phyloP scores from a whole-genome alignment of 1,284 basidiomycete species.

The Cystobasidium sp. region DNA sequence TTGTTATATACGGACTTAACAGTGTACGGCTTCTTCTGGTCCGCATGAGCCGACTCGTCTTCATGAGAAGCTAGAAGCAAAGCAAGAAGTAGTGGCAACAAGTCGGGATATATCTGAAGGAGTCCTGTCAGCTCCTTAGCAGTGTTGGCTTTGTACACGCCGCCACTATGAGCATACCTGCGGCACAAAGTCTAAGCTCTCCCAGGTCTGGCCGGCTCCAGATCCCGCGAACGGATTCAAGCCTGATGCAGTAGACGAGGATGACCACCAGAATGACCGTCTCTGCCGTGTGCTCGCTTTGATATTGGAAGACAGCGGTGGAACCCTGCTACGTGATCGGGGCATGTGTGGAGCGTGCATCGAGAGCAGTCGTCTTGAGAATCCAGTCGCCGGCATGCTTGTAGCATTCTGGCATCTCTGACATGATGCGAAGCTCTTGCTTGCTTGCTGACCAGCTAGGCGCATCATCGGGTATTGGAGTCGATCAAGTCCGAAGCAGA shows the following conservation, averaged over 20 bases:
- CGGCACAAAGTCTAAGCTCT: conserved; percentile 40
- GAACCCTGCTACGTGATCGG: background rate
- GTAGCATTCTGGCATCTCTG: background rate
- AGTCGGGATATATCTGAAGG: conserved; percentile 23
- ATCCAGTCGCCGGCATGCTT: background rate
- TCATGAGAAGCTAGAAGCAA: conserved; percentile 23
- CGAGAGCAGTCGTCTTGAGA: background rate
- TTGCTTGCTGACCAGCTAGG: background rate
- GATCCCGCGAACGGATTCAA: conserved; percentile 24
- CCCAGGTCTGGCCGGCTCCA: conserved; percentile 30
- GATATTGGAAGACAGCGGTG: background rate
- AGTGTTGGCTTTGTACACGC: background rate
- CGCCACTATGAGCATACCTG: conserved; percentile 17
- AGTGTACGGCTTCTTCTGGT: conserved; percentile 13
- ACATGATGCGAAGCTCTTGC: background rate
- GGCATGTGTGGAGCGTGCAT: background rate
- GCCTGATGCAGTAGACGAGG: background rate
- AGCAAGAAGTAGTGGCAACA: conserved; percentile 32
- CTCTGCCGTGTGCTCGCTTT: background rate
- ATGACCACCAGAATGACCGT: conserved; percentile 29
- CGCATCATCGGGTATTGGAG: background rate
- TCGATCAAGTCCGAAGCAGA: background rate
- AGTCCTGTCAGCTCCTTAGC: background rate
- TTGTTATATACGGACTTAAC: conserved; percentile 39
- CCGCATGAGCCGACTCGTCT: background rate